Evolutionary conservation across 495 filamentous ascomycete species (phyloP), one percentile per base, ranked within the genome.

Genomic region (Podospora sp.): DNA sequence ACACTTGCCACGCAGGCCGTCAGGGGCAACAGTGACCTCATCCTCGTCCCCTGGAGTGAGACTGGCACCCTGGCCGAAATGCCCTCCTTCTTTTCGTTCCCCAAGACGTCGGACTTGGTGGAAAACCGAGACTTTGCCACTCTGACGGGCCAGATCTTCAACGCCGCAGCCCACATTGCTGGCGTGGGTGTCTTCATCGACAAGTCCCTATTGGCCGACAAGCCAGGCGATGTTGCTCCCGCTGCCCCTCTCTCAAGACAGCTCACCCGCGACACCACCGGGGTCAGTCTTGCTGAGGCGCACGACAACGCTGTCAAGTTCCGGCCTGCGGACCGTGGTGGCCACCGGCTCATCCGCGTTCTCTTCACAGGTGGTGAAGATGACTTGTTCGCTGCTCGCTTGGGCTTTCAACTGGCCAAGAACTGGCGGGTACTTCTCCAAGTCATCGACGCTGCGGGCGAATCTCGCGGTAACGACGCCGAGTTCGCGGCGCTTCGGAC

Each of bases 21-120:
- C 6, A 86, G 91, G 35, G 83, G 86, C 18, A 79, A 79, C 7
- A 88, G 90, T 0, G 92, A 97, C 68, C 83, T 97, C 21, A 82
- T 96, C 6, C 79, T 97, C 6, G 83, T 97, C 26, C 93, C 94
- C 5, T 97, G 94, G 93, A 92, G 88, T 73, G 92, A 94, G 66
- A 88, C 85, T 8, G 91, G 90, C 12, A 85, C 80, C 58, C 84
- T 91, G 64, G 82, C 82, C 21, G 92, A 96, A 60, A 69, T 77
- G 21, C 76, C 82, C 27, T 78, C 80, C 18, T 75, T 77, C 56
- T 75, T 78, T 0, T 68, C 65, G 21, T 69, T 74, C 35, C 66
- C 72, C 14, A 55, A 73, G 1, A 74, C 79, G 51, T 80, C 83
- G 63, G 75, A 79, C 22, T 79, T 84, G 65, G 77, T 78, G 11